A percentile compares a stretch with the other conserved stretches of the same genome.
These are phyloP conservation scores for Cladosporium sp. DNA, from an alignment of 2,329 filamentous ascomycete species.

Conservation along the genomic window DNA sequence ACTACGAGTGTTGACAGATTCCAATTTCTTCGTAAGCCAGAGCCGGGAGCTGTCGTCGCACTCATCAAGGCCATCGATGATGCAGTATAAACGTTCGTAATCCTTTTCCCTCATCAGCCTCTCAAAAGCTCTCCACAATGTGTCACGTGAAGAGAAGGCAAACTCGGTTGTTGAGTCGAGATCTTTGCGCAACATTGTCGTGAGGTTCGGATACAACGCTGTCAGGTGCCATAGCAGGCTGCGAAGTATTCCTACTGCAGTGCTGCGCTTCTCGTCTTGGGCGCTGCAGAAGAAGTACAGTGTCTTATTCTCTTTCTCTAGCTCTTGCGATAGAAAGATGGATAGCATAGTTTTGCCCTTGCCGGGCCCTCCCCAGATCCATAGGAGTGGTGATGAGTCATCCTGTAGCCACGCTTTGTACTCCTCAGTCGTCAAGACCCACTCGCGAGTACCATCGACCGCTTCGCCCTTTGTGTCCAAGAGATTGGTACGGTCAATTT, in stretches of 20 bases:
- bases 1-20: not conserved
- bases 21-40: conserved; percentile 17
- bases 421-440: not conserved
- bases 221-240: conserved; percentile 19
- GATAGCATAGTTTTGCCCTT: conserved; percentile 34
- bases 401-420: conserved; percentile 15
- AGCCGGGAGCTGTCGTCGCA: conserved; percentile 18
- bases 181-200: not conserved
- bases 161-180: not conserved
- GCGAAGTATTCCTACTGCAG: conserved; percentile 21
- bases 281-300: conserved; percentile 27
- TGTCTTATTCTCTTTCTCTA: not conserved
- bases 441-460: not conserved
- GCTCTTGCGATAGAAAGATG: conserved; percentile 25
- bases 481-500: conserved; percentile 18
- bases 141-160: not conserved
- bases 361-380: conserved; percentile 27
- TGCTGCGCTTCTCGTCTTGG: conserved; percentile 26
- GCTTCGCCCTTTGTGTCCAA: conserved; percentile 14
- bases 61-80: conserved; percentile 31
- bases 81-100: conserved; percentile 10
- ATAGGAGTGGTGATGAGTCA: conserved; percentile 16
- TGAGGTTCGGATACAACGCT: not conserved
- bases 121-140: not conserved
- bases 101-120: not conserved